Evolutionary conservation across 2,329 filamentous ascomycete genomes (phyloP), one percentile per base, ranked within the genome.

Genomic region (Cladosporium cucumerinum): DNA sequence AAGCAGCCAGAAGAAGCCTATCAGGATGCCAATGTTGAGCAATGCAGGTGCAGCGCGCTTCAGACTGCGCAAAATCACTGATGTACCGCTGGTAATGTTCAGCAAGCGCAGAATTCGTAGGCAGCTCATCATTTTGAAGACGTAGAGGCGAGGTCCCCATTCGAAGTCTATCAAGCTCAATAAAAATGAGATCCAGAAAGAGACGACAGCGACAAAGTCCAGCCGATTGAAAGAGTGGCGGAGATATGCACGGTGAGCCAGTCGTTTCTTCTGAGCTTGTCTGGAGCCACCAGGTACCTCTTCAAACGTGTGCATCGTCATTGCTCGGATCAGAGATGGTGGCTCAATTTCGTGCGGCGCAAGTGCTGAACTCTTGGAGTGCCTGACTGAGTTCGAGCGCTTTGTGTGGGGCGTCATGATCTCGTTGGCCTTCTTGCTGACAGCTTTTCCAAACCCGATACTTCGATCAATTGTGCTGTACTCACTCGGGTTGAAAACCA

Each of bases 51-150:
- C 92, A 1, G 95, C 93, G 75, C 97, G 96, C 76, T 99, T 99
- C 66, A 99, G 78, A 84, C 94, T 98, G 75, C 92, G 87, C 52
- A 99, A 81, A 72, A 99, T 99, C 65, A 98, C 93, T 61, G 93
- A 90, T 64, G 96, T 99, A 70, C 95, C 95, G 71, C 93, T 93
- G 1, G 95, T 99, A 60, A 99, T 85, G 59, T 92, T 89, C 23
- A 99, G 82, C n/a, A 99, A 84, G 66, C 95, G 87, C 69, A 99
- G 80, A 69, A 99, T 97, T 52, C 96, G 91, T 68, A 99, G 83
- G 78, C 93, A 97, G 74, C 93, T 97, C 66, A 99, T 83, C 96
- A 99, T 99, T 64, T 92, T 89, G 77, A 99, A 99, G 8, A 98
- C 85, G 71, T 93, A 96, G 8, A 98, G 77, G 73, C 96, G 91